Evolutionary conservation across 208 protist species (phyloP).

Genomic region (Trypanosoma avium): DNA sequence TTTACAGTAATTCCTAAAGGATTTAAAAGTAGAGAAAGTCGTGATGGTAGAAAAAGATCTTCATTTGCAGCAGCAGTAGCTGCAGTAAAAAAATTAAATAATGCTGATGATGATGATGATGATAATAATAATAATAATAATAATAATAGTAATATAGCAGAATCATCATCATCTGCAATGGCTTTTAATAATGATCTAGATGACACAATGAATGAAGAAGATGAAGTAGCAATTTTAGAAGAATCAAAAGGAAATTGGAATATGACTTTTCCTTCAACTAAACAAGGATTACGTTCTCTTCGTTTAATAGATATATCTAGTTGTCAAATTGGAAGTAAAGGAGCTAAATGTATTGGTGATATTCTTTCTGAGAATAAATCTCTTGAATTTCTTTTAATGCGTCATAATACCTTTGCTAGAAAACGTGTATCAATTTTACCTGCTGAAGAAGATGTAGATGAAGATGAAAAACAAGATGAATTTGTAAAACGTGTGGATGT

Average conservation of each 20-base stretch:
- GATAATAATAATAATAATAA: slow-evolving; percentile 17
- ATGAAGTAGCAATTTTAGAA: slow-evolving; percentile 24
- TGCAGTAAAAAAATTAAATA: slow-evolving; percentile 5
- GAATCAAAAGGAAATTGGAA: slow-evolving; percentile 26
- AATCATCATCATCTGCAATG: no score
- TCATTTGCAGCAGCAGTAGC: background rate
- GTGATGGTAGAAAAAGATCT: background rate
- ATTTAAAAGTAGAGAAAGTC: background rate
- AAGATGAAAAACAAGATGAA: slow-evolving; percentile 23
- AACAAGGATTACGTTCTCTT: slow-evolving; percentile 61
- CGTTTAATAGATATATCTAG: slow-evolving; percentile 67
- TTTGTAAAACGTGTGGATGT: slow-evolving; percentile 28
- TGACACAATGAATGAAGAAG: slow-evolving; percentile 14
- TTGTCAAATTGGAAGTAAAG: slow-evolving; percentile 57
- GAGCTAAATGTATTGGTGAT: slow-evolving; percentile 48
- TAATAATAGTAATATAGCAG: slow-evolving; percentile 22
- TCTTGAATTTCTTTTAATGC: slow-evolving; percentile 61
- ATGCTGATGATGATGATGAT: slow-evolving; percentile 23
- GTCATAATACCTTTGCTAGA: slow-evolving; percentile 64
- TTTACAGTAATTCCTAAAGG: background rate
- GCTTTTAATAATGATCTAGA: no score
- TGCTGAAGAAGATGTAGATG: slow-evolving; percentile 18
- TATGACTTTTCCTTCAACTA: slow-evolving; percentile 30
- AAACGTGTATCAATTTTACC: slow-evolving; percentile 21
- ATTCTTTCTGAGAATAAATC: slow-evolving; percentile 51